A percentile compares a stretch with the other conserved stretches of the same genome.
Evolutionary conservation across 768 basidiomycete species (phyloP).

Genomic region (Boletus eberwhitei): DNA sequence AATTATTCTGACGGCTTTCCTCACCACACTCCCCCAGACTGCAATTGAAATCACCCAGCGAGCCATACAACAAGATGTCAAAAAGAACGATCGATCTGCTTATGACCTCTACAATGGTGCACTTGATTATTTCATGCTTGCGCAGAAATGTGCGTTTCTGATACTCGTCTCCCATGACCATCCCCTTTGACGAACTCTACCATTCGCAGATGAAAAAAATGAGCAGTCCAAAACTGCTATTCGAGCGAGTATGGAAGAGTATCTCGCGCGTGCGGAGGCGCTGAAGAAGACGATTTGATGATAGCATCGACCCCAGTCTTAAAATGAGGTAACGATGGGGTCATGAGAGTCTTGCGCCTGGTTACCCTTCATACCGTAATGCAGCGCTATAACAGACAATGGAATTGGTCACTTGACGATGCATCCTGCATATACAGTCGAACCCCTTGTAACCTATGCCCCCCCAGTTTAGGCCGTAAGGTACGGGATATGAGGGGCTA

Average conservation of each 20-base stretch:
- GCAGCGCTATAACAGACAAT: too few species aligned
- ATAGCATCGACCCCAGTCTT: not conserved
- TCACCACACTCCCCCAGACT: constrained; percentile 35
- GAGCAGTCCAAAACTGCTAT: constrained; percentile 83
- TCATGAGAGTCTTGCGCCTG: too few species aligned
- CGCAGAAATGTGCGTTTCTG: constrained; percentile 66
- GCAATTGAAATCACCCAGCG: constrained; percentile 86
- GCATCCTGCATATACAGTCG: too few species aligned
- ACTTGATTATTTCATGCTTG: constrained; percentile 96
- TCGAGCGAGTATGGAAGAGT: constrained; percentile 80
- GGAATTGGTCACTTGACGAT: too few species aligned
- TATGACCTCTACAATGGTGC: constrained; percentile 91
- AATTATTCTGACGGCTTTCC: not conserved
- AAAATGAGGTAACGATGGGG: too few species aligned
- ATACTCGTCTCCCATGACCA: not conserved
- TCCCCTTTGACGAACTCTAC: not conserved
- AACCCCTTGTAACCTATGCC: too few species aligned
- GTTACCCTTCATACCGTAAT: too few species aligned
- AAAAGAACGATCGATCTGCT: constrained; percentile 87
- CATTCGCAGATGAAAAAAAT: constrained; percentile 69
- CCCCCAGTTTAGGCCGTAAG: too few species aligned
- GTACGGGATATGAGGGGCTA: too few species aligned
- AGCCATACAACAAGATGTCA: constrained; percentile 86
- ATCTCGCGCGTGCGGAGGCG: constrained; percentile 84
- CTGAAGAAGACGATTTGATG: constrained; percentile 57